phyloP scores from a whole-genome alignment of 169 alveolate genomes.

The Cryptosporidium bovis region DNA sequence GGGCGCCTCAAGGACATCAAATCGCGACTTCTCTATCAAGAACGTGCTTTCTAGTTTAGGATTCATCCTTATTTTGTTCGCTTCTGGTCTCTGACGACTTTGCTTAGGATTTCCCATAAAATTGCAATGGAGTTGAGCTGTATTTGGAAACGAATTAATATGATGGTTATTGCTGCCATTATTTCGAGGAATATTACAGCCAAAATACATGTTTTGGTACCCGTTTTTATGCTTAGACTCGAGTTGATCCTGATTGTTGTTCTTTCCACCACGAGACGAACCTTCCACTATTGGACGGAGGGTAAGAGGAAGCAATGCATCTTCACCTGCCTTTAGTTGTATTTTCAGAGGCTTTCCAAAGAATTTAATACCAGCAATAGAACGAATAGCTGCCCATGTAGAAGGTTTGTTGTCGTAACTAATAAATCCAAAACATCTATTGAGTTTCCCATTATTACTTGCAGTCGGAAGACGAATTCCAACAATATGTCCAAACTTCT shows the following conservation, averaged over 20 bases:
- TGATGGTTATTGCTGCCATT: conserved; percentile 23
- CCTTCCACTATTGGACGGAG: conserved; percentile 70
- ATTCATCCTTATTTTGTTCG: conserved; percentile 33
- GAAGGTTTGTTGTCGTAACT: conserved; percentile 81
- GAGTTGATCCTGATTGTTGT: conserved; percentile 16
- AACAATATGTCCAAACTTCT: conserved; percentile 81
- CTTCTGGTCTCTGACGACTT: conserved; percentile 24
- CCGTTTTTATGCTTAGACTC: conserved; percentile 17
- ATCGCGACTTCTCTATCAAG: background rate
- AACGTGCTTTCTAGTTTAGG: conserved; percentile 24
- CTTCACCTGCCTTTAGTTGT: conserved; percentile 81
- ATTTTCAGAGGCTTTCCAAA: conserved; percentile 80
- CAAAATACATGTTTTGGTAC: conserved; percentile 10
- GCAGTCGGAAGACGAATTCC: conserved; percentile 82
- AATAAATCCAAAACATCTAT: conserved; percentile 81
- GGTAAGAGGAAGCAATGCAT: conserved; percentile 77
- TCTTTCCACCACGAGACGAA: conserved; percentile 27
- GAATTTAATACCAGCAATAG: conserved; percentile 78
- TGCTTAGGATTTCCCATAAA: conserved; percentile 37
- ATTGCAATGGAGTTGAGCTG: conserved; percentile 17
- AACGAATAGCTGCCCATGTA: conserved; percentile 81
- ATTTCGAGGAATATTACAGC: conserved; percentile 68
- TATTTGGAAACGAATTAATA: conserved; percentile 7
- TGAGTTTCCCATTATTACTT: conserved; percentile 78
- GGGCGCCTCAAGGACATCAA: background rate